phyloP scores from a whole-genome alignment of 1,284 basidiomycete species.

The Lentinula novae-zelandiae region DNA sequence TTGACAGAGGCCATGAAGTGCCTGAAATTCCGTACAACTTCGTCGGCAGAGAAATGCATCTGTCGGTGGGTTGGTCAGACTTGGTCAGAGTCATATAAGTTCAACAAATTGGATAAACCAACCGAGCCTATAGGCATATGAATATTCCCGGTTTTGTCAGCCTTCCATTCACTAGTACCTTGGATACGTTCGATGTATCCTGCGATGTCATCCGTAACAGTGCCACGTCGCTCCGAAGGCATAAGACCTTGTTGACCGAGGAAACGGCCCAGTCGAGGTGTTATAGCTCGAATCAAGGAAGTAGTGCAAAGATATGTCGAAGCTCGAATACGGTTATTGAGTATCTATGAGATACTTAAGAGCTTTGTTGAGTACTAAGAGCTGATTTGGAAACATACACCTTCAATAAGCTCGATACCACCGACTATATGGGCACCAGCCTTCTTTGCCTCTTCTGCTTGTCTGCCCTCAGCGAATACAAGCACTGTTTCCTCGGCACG shows the following conservation, averaged over 20 bases:
- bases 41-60: slow-evolving; percentile 72
- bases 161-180: slow-evolving; percentile 90
- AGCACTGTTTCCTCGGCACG: slow-evolving; percentile 72
- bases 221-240: slow-evolving; percentile 92
- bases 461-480: slow-evolving; percentile 82
- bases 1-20: slow-evolving; percentile 80
- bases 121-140: slow-evolving; percentile 76
- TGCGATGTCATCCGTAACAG: slow-evolving; percentile 85
- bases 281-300: slow-evolving; percentile 75
- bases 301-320: slow-evolving; percentile 85
- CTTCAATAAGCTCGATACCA: slow-evolving; percentile 78
- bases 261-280: slow-evolving; percentile 80
- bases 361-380: not conserved
- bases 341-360: slow-evolving; percentile 41
- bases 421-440: slow-evolving; percentile 88
- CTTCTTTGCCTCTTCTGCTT: slow-evolving; percentile 72
- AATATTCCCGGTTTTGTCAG: slow-evolving; percentile 85
- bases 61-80: slow-evolving; percentile 25
- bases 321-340: slow-evolving; percentile 65
- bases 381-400: slow-evolving; percentile 43
- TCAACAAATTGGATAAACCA: slow-evolving; percentile 17
- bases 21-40: slow-evolving; percentile 78
- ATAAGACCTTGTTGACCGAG: slow-evolving; percentile 94
- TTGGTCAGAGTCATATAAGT: not conserved
- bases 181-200: slow-evolving; percentile 79